Conservation (phyloP, 1,284 basidiomycete genomes). For the Microbotryum violaceum region DNA sequence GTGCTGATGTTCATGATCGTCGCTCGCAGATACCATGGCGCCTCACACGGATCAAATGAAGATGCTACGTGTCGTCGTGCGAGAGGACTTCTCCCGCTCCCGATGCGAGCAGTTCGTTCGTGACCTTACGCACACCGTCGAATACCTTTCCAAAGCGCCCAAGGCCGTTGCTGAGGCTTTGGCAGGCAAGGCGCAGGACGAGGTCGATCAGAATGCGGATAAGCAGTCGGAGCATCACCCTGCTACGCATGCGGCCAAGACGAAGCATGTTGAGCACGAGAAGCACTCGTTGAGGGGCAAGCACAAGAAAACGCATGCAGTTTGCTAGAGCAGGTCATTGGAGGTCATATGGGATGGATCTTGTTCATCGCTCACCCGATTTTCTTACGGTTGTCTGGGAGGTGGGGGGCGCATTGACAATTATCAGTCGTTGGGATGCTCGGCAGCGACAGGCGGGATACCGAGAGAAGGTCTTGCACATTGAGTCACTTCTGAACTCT, state of each 20-base stretch:
- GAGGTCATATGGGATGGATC: no score
- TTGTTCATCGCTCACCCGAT: no score
- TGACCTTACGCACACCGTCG: constrained; percentile 29
- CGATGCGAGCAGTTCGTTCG: constrained; percentile 36
- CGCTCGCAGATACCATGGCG: constrained; percentile 34
- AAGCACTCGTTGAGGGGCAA: constrained; percentile 36
- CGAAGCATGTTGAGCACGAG: constrained; percentile 28
- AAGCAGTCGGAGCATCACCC: constrained; percentile 8
- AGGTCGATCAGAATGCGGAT: constrained; percentile 14
- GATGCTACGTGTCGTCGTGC: constrained; percentile 38
- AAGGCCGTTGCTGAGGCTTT: constrained; percentile 24
- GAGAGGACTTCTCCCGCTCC: constrained; percentile 35
- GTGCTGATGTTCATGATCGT: neutral
- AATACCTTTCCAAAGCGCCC: constrained; percentile 27
- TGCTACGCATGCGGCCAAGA: constrained; percentile 4
- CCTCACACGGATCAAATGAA: constrained; percentile 35
- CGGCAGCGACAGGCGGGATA: no score
- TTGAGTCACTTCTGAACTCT: no score
- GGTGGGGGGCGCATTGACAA: no score
- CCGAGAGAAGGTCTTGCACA: no score
- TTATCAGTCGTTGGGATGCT: no score
- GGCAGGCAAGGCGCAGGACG: constrained; percentile 13
- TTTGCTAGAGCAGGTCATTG: constrained; percentile 13
- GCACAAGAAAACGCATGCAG: constrained; percentile 38
- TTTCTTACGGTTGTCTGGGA: no score